Conservation (phyloP, 805 yeast genomes). For the Myxozyma kluyveri region DNA sequence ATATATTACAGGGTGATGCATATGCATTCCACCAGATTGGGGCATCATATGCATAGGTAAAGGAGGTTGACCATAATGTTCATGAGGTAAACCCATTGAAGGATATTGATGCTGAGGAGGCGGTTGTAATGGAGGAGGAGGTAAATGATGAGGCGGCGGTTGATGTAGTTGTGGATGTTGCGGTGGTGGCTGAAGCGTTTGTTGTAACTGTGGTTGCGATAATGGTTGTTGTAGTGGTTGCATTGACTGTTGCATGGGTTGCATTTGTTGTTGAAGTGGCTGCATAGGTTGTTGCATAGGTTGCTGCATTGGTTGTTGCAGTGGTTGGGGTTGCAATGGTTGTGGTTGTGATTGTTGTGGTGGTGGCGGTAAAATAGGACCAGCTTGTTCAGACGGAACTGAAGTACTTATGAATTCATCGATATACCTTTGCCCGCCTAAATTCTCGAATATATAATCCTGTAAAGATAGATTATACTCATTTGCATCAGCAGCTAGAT, state of each 20-base stretch:
- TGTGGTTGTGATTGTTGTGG: neutral
- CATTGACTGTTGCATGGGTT: neutral
- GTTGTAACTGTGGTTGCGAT: no score
- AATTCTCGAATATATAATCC: constrained; percentile 7
- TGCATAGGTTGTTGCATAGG: neutral
- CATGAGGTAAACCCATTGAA: no score
- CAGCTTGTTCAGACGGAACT: neutral
- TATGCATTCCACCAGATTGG: no score
- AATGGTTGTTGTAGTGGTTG: no score
- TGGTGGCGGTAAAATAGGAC: neutral
- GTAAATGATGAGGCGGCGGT: no score
- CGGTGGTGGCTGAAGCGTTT: no score
- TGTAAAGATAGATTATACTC: constrained; percentile 11
- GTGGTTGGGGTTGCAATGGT: neutral
- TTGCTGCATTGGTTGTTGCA: neutral
- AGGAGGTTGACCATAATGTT: no score
- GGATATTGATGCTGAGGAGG: no score
- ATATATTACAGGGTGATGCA: no score
- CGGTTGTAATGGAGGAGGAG: no score
- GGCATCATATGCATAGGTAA: no score
- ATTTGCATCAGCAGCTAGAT: constrained; percentile 1
- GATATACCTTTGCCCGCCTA: constrained; percentile 10
- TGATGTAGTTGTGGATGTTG: no score
- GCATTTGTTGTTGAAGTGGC: neutral
- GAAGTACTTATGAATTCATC: constrained; percentile 9